Percentiles rank a stretch among this genome's conserved stretches.
These are phyloP conservation scores for Arthromyces matolae DNA, from an alignment of 768 basidiomycete genomes.

Conservation along the genomic window DNA sequence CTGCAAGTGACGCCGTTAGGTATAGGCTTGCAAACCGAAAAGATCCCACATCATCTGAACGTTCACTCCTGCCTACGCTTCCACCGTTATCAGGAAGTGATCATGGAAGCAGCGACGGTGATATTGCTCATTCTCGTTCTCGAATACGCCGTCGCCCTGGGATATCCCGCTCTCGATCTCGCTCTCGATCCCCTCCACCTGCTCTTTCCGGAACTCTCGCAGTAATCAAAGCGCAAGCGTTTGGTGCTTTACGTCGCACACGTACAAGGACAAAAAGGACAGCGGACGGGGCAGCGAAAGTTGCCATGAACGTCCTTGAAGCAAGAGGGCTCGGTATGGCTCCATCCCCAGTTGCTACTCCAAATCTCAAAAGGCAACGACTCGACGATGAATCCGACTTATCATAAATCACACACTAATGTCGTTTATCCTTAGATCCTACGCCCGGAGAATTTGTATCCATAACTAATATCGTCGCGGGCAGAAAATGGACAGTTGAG, in stretches of 20 bases:
- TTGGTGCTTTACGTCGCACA: constrained; percentile 79
- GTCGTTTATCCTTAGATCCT: constrained; percentile 10
- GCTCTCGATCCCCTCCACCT: constrained; percentile 43
- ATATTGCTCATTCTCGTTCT: constrained; percentile 39
- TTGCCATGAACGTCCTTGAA: constrained; percentile 79
- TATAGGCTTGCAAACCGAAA: constrained; percentile 53
- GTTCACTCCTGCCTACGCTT: constrained; percentile 42
- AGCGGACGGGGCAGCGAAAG: constrained; percentile 65
- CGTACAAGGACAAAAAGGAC: constrained; percentile 70
- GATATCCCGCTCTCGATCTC: constrained; percentile 44
- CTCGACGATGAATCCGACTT: constrained; percentile 46
- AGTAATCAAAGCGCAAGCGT: constrained; percentile 88
- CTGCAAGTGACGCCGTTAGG: constrained; percentile 53
- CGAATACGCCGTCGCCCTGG: constrained; percentile 47
- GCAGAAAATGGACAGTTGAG: constrained; percentile 14
- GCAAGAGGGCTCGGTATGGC: constrained; percentile 64
- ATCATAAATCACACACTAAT: constrained; percentile 9
- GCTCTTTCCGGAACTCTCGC: constrained; percentile 76
- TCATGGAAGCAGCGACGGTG: constrained; percentile 55
- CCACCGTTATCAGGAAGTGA: constrained; percentile 50
- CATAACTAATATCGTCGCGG: constrained; percentile 19
- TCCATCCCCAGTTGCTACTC: constrained; percentile 4
- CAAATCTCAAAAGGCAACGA: constrained; percentile 19
- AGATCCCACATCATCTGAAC: constrained; percentile 46
- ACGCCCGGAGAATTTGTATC: constrained; percentile 22